A percentile compares a stretch with the other conserved stretches of the same genome.
phyloP scores from a whole-genome alignment of 2,329 filamentous ascomycete genomes.

The Aureobasidium leucospermi region DNA sequence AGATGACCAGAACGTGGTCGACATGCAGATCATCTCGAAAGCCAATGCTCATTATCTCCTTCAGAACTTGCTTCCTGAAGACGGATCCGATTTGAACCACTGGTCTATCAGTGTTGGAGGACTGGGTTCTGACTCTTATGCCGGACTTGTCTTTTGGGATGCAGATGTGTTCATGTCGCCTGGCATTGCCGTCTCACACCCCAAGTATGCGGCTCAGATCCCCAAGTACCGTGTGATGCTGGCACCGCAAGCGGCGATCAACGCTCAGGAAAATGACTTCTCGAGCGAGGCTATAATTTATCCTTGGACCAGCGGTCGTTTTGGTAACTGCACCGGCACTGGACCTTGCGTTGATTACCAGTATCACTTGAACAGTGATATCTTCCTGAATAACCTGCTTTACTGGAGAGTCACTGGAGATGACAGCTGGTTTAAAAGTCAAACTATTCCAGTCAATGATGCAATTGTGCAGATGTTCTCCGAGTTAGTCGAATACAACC shows the following conservation, averaged over 20 bases:
- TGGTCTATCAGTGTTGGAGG: conserved; percentile 61
- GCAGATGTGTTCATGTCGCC: conserved; percentile 63
- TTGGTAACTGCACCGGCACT: conserved; percentile 59
- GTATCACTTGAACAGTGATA: conserved; percentile 65
- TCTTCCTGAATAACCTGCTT: conserved; percentile 55
- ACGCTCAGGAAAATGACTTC: conserved; percentile 50
- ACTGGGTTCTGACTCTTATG: conserved; percentile 60
- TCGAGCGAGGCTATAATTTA: conserved; percentile 53
- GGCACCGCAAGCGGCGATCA: conserved; percentile 52
- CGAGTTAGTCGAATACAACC: conserved; percentile 54
- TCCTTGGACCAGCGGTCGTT: conserved; percentile 61
- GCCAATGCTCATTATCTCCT: conserved; percentile 52
- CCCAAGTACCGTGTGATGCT: conserved; percentile 56
- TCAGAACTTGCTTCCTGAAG: conserved; percentile 47
- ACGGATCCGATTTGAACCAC: conserved; percentile 45
- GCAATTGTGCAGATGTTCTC: conserved; percentile 55
- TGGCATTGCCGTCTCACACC: conserved; percentile 56
- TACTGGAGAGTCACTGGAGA: conserved; percentile 56
- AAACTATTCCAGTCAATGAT: conserved; percentile 57
- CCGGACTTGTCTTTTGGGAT: conserved; percentile 59
- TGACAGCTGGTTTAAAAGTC: conserved; percentile 45
- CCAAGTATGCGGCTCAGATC: conserved; percentile 55
- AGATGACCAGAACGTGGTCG: conserved; percentile 47
- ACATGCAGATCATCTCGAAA: conserved; percentile 48
- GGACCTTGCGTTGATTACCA: conserved; percentile 62